Percentiles rank a stretch among this genome's conserved stretches.
phyloP scores from a whole-genome alignment of 2,329 filamentous ascomycete genomes.

The Pseudogymnoascus sp. region DNA sequence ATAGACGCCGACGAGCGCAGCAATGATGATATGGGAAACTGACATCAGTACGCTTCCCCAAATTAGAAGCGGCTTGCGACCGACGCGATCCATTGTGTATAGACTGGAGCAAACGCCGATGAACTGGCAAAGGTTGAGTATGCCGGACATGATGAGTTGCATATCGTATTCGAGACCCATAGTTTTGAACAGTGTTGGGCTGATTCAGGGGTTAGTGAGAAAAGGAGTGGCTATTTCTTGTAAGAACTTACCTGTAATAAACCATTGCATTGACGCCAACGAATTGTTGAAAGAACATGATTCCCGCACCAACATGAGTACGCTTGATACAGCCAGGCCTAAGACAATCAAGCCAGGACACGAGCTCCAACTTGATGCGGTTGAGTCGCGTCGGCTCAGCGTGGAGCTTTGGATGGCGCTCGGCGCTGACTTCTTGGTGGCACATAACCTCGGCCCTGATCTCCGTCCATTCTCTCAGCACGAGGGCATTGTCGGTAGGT shows the following conservation, averaged over 20 bases:
- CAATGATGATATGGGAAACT: conserved; percentile 41
- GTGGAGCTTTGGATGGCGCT: conserved; percentile 32
- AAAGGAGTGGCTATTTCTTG: neutral
- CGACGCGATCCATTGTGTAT: conserved; percentile 40
- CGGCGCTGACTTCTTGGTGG: conserved; percentile 36
- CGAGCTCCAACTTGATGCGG: conserved; percentile 39
- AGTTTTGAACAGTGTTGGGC: conserved; percentile 46
- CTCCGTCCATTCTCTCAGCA: conserved; percentile 42
- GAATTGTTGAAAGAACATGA: conserved; percentile 53
- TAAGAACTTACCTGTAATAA: conserved; percentile 43
- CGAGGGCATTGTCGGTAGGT: conserved; percentile 38
- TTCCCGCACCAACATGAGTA: conserved; percentile 40
- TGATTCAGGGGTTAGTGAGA: neutral
- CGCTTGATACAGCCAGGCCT: conserved; percentile 40
- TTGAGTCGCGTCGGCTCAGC: conserved; percentile 25
- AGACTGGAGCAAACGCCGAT: conserved; percentile 38
- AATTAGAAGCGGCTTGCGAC: conserved; percentile 39
- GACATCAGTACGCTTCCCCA: conserved; percentile 38
- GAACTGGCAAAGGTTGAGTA: conserved; percentile 42
- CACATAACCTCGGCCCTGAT: conserved; percentile 46
- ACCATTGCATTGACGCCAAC: conserved; percentile 48
- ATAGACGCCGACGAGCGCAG: conserved; percentile 45
- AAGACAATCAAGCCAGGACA: conserved; percentile 42
- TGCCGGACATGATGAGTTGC: conserved; percentile 45
- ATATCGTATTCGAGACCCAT: conserved; percentile 37